Evolutionary conservation across 371 early-diverging fungal genomes (phyloP).

Genomic region (Mucor sp.): DNA sequence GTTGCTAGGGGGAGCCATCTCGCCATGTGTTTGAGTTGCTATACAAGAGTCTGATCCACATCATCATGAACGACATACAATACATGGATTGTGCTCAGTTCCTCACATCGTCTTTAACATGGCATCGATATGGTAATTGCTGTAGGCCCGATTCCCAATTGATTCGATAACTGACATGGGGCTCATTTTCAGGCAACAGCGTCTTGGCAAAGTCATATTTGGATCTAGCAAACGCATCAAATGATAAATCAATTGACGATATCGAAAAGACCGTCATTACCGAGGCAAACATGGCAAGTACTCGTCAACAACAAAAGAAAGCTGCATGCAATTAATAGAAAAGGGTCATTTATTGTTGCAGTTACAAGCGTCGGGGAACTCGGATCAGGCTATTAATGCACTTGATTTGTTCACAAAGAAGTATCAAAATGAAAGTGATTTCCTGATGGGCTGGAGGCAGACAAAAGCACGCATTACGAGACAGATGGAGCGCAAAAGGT

Average conservation of each 20-base stretch:
- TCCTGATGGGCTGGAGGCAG: conserved; percentile 36
- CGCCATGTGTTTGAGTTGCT: conserved; percentile 23
- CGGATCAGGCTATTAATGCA: conserved; percentile 23
- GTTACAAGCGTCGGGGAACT: conserved; percentile 29
- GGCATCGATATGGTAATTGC: conserved; percentile 28
- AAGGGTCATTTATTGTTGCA: conserved; percentile 2
- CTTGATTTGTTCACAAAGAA: conserved; percentile 18
- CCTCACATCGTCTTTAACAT: conserved; percentile 22
- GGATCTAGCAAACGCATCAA: conserved; percentile 18
- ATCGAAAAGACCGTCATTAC: conserved; percentile 30
- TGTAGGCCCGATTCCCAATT: background rate
- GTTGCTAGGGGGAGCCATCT: conserved; percentile 20
- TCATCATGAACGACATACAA: conserved; percentile 25
- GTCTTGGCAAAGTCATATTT: conserved; percentile 23
- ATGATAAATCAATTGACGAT: conserved; percentile 23
- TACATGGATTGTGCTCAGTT: conserved; percentile 21
- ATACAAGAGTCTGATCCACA: conserved; percentile 15
- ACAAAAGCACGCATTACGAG: conserved; percentile 6
- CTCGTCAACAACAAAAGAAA: background rate
- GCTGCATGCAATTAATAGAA: background rate
- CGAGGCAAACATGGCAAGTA: conserved; percentile 32
- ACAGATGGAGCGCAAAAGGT: conserved; percentile 10
- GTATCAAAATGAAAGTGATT: conserved; percentile 28
- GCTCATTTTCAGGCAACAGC: conserved; percentile 17
- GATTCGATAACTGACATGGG: background rate